phyloP scores from a whole-genome alignment of 305 asterid species.

The Fraxinus latifolia region DNA sequence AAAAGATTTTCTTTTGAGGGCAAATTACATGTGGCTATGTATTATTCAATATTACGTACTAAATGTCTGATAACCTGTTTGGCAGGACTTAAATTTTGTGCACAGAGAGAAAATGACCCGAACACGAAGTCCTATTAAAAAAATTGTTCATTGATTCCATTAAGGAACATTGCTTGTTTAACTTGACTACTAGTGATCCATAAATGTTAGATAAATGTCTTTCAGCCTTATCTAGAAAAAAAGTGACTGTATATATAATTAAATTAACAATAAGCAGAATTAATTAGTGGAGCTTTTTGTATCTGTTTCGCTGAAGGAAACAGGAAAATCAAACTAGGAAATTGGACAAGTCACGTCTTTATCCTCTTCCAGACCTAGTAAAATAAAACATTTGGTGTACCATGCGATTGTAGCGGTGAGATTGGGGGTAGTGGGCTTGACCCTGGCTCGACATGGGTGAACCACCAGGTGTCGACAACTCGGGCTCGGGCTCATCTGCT shows the following conservation, averaged over 20 bases:
- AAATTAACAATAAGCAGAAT: background rate
- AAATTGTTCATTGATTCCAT: background rate
- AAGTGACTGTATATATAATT: background rate
- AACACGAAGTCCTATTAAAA: background rate
- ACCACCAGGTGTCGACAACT: conserved; percentile 29
- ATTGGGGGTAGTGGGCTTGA: conserved; percentile 22
- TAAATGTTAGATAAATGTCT: background rate
- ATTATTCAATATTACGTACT: background rate
- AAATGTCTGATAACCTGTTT: background rate
- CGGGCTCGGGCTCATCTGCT: conserved; percentile 27
- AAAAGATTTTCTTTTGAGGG: background rate
- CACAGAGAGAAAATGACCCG: background rate
- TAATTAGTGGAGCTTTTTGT: conserved; percentile 5
- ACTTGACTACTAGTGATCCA: background rate
- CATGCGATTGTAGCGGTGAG: conserved; percentile 34
- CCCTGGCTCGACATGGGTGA: conserved; percentile 39
- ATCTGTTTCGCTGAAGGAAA: conserved; percentile 33
- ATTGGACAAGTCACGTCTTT: conserved; percentile 33
- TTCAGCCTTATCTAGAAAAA: conserved; percentile 3
- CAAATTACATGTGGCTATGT: background rate
- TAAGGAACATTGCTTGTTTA: background rate
- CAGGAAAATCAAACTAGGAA: conserved; percentile 38
- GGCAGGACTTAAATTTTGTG: background rate
- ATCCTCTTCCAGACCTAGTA: conserved; percentile 14
- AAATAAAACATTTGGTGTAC: conserved; percentile 24